Evolutionary conservation across 2,329 filamentous ascomycete genomes (phyloP), one percentile per base, ranked within the genome.

Genomic region (Ceratocystis cubensis): DNA sequence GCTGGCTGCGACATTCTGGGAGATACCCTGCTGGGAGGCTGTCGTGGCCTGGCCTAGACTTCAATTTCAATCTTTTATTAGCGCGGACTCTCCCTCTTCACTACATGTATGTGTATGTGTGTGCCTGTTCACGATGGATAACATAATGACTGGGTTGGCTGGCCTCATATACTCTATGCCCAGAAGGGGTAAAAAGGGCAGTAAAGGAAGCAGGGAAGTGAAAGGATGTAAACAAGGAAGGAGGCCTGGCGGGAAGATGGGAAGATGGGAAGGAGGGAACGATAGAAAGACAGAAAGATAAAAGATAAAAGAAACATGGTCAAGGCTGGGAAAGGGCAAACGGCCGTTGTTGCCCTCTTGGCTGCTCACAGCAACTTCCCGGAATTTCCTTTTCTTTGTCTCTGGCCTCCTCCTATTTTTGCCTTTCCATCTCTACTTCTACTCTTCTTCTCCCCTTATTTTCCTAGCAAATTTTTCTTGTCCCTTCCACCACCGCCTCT

Each of bases 321-420:
- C 48, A 33, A 25, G 8, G 37, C n/a, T 62, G 37, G 59, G 59
- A 25, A 62, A 17, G 37, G n/a, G 13, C 57, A 37, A 37, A 61
- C 22, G n/a, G 57, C 20, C 28, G 57, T 25, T 61, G 17, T 61
- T 62, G 61, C 61, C 63, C 50, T 59, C 50, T 59, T 65, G 13
- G 8, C 48, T 25, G 48, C 3, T 25, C 48, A 53, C 20, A 15
- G 20, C 10, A 20, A 53, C 48, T 53, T 28, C 25, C 48, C 48
- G 22, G 22, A 53, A 20, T 15, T 53, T 28, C 8, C 20, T 65
- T 59, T 65, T 50, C 41, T 37, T 48, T 22, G 22, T 3, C 41
- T 10, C 41, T 37, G 46, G 50, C 46, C 63, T 41, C 63, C 33
- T 62, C 61, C 44, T 61, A 44, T 57, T 46, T 56, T n/a, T 53